Percentiles rank a stretch among this genome's conserved stretches.
Conservation (phyloP, 1,139 yeast species). For the Candida sp. region DNA sequence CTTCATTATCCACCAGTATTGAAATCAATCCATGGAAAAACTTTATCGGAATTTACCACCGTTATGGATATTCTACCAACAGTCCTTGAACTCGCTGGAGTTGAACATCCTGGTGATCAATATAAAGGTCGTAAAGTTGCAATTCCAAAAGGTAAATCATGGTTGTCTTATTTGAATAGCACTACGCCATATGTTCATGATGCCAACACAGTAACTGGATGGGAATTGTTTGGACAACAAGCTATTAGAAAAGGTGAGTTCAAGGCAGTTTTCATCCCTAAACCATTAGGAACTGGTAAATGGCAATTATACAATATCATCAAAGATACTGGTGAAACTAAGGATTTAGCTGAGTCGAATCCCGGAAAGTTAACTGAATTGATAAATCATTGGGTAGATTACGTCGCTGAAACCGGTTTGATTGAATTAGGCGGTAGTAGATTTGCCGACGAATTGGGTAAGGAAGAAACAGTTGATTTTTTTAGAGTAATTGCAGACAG, state of each 20-base stretch:
- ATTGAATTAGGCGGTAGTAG: constrained; percentile 22
- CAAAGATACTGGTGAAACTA: constrained; percentile 46
- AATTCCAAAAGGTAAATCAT: constrained; percentile 39
- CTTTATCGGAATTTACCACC: constrained; percentile 41
- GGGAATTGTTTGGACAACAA: constrained; percentile 57
- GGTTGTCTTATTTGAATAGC: constrained; percentile 28
- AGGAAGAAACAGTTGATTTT: background rate
- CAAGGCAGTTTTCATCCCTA: constrained; percentile 48
- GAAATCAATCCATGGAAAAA: constrained; percentile 18
- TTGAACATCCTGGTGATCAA: constrained; percentile 37
- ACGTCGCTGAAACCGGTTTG: constrained; percentile 54
- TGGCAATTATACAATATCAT: constrained; percentile 49
- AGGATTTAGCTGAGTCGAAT: constrained; percentile 31
- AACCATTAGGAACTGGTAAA: constrained; percentile 44
- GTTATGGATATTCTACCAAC: constrained; percentile 61
- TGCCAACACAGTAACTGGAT: constrained; percentile 50
- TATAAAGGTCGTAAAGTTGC: constrained; percentile 39
- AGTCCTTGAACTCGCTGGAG: constrained; percentile 43
- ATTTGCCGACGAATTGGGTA: background rate
- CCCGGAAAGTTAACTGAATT: constrained; percentile 35
- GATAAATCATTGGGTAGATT: constrained; percentile 47
- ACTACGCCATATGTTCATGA: constrained; percentile 29
- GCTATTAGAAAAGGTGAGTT: constrained; percentile 51
- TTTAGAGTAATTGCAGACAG: background rate
- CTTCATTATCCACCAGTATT: constrained; percentile 35